A percentile compares a stretch with the other conserved stretches of the same genome.
Conservation (phyloP, 2,329 filamentous ascomycete species). For the Chaetomium sp. region DNA sequence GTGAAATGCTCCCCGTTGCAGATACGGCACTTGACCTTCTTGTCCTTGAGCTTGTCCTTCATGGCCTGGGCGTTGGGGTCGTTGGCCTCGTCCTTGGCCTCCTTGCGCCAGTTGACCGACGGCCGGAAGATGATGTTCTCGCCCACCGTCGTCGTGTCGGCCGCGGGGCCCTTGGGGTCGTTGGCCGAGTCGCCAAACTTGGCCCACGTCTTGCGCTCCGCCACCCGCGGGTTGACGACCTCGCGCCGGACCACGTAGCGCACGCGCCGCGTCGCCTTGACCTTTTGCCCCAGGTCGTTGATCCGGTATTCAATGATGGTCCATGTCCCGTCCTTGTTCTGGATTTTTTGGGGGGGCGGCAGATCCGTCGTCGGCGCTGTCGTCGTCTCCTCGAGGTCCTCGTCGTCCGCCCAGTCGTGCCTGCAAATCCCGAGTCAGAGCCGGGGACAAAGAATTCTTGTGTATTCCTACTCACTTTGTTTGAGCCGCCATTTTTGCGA, state of each 20-base stretch:
- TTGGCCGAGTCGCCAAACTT: conserved; percentile 93
- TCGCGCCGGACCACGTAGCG: conserved; percentile 89
- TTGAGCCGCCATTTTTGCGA: conserved; percentile 33
- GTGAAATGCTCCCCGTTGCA: conserved; percentile 99
- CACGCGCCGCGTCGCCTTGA: conserved; percentile 96
- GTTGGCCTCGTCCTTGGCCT: conserved; percentile 76
- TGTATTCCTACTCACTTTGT: conserved; percentile 31
- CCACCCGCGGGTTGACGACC: conserved; percentile 93
- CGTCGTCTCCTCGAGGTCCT: conserved; percentile 75
- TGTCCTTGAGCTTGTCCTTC: conserved; percentile 90
- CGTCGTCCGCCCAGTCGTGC: conserved; percentile 93
- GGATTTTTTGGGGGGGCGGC: conserved; percentile 83
- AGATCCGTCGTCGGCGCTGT: conserved; percentile 53
- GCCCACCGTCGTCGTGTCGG: conserved; percentile 88
- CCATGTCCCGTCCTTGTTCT: conserved; percentile 98
- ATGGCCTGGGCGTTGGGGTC: conserved; percentile 72
- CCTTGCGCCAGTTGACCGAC: conserved; percentile 89
- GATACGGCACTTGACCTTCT: conserved; percentile 99
- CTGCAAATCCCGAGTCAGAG: conserved; percentile 36
- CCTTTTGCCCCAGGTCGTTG: conserved; percentile 92
- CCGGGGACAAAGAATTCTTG: background rate
- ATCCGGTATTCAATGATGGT: conserved; percentile 87
- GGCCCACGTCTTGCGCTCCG: conserved; percentile 86
- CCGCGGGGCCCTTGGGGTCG: conserved; percentile 77
- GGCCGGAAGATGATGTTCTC: conserved; percentile 99